These are phyloP conservation scores for Bothriochloa decipiens DNA, from an alignment of 176 grass and related monocot species.

Conservation along the genomic window DNA sequence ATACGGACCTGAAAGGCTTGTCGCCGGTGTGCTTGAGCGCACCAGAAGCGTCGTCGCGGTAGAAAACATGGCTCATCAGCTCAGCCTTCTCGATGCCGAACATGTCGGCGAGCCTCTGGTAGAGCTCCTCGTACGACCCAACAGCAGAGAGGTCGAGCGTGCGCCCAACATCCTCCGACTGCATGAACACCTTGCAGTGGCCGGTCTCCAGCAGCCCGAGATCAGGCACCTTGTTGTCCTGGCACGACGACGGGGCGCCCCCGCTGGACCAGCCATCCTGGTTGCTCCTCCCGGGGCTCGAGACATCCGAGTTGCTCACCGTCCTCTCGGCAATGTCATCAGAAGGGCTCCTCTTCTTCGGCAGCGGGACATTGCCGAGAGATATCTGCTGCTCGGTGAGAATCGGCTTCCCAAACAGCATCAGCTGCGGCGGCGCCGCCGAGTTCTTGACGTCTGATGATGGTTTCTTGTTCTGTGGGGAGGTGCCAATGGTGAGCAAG, in stretches of 20 bases:
- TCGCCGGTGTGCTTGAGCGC: constrained; percentile 83
- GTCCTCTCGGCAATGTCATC: constrained; percentile 45
- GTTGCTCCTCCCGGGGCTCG: constrained; percentile 47
- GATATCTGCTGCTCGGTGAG: constrained; percentile 90
- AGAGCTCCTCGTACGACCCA: constrained; percentile 83
- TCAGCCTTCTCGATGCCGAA: constrained; percentile 77
- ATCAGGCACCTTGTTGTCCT: constrained; percentile 45
- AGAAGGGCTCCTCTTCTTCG: constrained; percentile 49
- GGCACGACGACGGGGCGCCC: constrained; percentile 32
- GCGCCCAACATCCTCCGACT: constrained; percentile 89
- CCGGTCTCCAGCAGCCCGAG: constrained; percentile 62
- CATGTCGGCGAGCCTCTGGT: constrained; percentile 81
- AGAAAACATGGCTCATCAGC: constrained; percentile 85
- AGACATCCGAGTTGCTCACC: constrained; percentile 46
- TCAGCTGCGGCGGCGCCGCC: constrained; percentile 46
- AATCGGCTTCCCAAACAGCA: constrained; percentile 92
- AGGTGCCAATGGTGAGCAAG: constrained; percentile 76
- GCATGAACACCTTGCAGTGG: constrained; percentile 97
- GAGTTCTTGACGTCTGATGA: constrained; percentile 52
- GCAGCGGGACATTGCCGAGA: constrained; percentile 35
- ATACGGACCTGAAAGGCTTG: constrained; percentile 88
- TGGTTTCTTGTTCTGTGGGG: constrained; percentile 60
- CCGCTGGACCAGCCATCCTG: constrained; percentile 39
- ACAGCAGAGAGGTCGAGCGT: constrained; percentile 79
- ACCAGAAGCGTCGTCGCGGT: constrained; percentile 77